Base-by-base conservation (phyloP, 2,329 filamentous ascomycete species). In the Phoma herbarum region DNA sequence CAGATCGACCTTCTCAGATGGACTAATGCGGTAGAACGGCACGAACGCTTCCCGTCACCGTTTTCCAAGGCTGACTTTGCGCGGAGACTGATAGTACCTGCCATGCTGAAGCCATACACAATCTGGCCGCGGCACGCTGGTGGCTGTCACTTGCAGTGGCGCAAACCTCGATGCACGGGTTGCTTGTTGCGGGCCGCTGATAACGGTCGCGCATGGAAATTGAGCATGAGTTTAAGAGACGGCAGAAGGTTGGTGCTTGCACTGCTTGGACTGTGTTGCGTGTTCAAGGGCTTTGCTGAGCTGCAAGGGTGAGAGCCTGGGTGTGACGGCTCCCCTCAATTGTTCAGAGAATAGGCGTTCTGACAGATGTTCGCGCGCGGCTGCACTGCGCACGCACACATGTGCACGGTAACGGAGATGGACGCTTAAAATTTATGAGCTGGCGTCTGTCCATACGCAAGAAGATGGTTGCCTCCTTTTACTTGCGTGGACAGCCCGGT, bases 91-190 rank as follows among this genome's bases (percentile, higher is more conserved):
- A 31, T 22, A 37, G 49, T 14, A 52, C 37, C 23, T 16, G 49
- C 39, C 48, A 52, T 52, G 28, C 18, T 48, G 48, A 52, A 44
- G 43, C 52, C 49, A 52, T 37, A 2, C 22, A 20, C 20, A 25
- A 18, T 11, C 39, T 42, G 10, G 39, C 39, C 39, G 39, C 39
- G 39, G 39, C 39, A 20, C 20, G 39, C 39, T 23, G 39, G 39
- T 42, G 39, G 39, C 39, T 42, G 20, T 42, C 39, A 42, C 41
- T n/a, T n/a, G 41, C 5, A 43, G 14, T 43, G 41, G 41, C 41
- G 41, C 25, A 3, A n/a, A 22, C n/a, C 5, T 28, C 4, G 37
- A 22, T 20, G 23, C 12, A n/a, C 18, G 20, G 9, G 20, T 23
- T 43, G 37, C 11, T 18, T 28, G 22, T 52, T 37, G 22, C 16